phyloP scores from a whole-genome alignment of 305 asterid genomes.

The Caryopteris hybrid region DNA sequence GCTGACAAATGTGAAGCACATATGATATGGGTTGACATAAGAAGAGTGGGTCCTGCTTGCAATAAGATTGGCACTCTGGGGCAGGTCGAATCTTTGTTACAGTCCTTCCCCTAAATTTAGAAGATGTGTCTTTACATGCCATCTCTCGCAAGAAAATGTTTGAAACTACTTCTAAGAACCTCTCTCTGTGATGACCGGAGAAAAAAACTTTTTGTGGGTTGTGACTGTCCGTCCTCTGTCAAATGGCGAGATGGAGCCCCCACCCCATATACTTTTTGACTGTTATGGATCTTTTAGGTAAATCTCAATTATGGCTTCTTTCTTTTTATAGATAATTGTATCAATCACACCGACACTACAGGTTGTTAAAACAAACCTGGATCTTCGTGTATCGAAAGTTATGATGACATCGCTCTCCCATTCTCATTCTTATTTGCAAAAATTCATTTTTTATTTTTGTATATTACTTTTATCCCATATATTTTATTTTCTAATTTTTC shows the following conservation, averaged over 20 bases:
- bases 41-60: conserved; percentile 8
- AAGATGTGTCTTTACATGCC: background rate
- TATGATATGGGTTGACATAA: background rate
- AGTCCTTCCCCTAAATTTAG: background rate
- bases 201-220: background rate
- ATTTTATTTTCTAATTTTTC: too few relatives aligned
- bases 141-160: background rate
- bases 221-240: conserved; percentile 6
- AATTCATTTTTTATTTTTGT: too few relatives aligned
- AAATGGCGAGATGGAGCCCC: conserved; percentile 15
- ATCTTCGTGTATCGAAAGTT: conserved; percentile 19
- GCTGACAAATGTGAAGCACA: background rate
- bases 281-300: conserved; percentile 2
- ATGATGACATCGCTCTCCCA: conserved; percentile 12
- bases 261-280: conserved; percentile 15
- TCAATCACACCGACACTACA: conserved; percentile 37
- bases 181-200: too few relatives aligned
- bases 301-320: conserved; percentile 7
- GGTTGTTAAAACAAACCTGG: conserved; percentile 25
- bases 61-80: background rate
- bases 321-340: background rate
- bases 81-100: background rate
- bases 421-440: conserved; percentile 7
- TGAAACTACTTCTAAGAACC: background rate
- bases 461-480: too few relatives aligned